Conservation (phyloP, 345 rosid species). For the Gossypium mustelinum region DNA sequence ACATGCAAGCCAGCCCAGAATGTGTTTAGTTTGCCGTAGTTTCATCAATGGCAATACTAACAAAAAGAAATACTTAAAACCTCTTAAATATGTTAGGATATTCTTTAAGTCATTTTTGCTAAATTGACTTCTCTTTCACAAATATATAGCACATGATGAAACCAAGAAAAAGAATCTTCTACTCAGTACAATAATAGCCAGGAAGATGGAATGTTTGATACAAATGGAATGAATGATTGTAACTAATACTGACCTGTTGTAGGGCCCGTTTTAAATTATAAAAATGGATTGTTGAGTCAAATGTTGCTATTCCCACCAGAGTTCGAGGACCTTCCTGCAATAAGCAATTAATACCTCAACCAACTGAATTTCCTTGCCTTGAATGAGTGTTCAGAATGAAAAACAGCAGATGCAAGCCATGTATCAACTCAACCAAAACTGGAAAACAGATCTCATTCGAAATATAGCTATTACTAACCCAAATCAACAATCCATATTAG, state of each 20-base stretch:
- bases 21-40: not conserved
- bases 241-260: conserved; percentile 49
- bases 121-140: not conserved
- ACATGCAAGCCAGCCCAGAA: not conserved
- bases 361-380: not conserved
- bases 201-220: not conserved
- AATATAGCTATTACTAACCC: not conserved
- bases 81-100: not conserved
- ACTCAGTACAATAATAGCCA: conserved; percentile 2
- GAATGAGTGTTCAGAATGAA: not conserved
- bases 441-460: not conserved
- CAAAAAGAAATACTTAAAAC: not conserved
- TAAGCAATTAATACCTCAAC: not conserved
- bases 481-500: not conserved
- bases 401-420: not conserved
- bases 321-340: conserved; percentile 98
- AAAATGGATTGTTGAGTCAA: conserved; percentile 92
- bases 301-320: conserved; percentile 95
- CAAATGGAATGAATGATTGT: not conserved
- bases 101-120: not conserved
- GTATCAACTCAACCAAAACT: not conserved
- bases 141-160: not conserved
- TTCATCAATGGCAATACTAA: not conserved
- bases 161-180: conserved; percentile 3
- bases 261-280: conserved; percentile 90